These are phyloP conservation scores for Brassica rapa DNA, from an alignment of 345 rosid species.

Conservation along the genomic window DNA sequence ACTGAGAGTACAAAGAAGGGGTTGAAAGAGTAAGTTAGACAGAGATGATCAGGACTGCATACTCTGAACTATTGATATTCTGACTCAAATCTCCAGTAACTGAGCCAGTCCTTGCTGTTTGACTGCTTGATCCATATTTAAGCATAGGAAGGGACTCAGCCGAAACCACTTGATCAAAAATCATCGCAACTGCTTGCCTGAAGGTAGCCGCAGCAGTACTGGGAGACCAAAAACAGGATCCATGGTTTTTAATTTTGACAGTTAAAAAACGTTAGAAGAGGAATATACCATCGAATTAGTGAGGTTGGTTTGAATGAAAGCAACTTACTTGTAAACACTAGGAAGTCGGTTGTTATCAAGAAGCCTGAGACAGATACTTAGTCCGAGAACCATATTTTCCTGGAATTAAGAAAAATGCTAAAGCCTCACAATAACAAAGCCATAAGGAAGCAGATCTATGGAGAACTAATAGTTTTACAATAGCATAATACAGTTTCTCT, in stretches of 20 bases:
- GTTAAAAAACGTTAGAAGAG: not conserved
- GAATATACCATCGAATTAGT: conserved; percentile 1
- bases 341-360: conserved; percentile 83
- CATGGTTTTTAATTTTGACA: not conserved
- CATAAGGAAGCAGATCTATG: conserved; percentile 14
- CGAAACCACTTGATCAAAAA: conserved; percentile 81
- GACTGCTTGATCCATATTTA: conserved; percentile 70
- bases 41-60: conserved; percentile 38
- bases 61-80: conserved; percentile 75
- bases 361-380: conserved; percentile 92
- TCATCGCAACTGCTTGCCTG: conserved; percentile 96
- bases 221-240: conserved; percentile 34
- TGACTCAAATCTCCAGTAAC: conserved; percentile 84
- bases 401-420: conserved; percentile 44
- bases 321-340: conserved; percentile 89
- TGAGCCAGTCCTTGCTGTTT: conserved; percentile 66
- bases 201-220: conserved; percentile 99
- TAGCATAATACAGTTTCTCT: conserved; percentile 17
- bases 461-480: conserved; percentile 4
- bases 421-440: conserved; percentile 27
- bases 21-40: conserved; percentile 8
- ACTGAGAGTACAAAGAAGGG: not conserved
- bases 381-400: conserved; percentile 90
- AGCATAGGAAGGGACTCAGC: conserved; percentile 80
- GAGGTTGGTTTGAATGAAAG: conserved; percentile 5